phyloP scores from a whole-genome alignment of 164 flowering plant genomes.

The Aristolochia californica region DNA sequence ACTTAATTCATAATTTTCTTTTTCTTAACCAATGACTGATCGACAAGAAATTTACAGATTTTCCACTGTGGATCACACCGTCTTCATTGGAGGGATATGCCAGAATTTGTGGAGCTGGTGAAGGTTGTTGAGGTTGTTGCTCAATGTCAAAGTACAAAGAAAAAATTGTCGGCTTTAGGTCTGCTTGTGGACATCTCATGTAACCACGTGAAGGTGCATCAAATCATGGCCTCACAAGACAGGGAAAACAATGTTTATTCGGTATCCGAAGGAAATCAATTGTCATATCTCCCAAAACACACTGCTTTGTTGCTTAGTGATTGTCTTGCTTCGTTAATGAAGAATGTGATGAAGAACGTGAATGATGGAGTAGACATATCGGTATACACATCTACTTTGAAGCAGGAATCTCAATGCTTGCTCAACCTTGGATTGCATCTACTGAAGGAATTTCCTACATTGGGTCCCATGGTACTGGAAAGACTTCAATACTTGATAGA shows the following conservation, averaged over 20 bases:
- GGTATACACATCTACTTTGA: slow-evolving; percentile 11
- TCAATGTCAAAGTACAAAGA: slow-evolving; percentile 21
- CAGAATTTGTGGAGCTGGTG: slow-evolving; percentile 30
- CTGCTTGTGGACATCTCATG: slow-evolving; percentile 31
- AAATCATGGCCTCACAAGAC: background rate
- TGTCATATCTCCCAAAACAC: slow-evolving; percentile 15
- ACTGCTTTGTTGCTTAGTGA: slow-evolving; percentile 29
- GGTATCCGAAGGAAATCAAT: slow-evolving; percentile 13
- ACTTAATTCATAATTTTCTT: background rate
- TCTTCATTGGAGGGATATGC: slow-evolving; percentile 18
- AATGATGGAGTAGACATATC: background rate
- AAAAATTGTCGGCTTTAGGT: slow-evolving; percentile 27
- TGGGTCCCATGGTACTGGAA: slow-evolving; percentile 33
- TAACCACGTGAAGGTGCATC: slow-evolving; percentile 10
- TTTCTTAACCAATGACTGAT: background rate
- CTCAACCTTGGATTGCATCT: slow-evolving; percentile 28
- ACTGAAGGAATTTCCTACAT: slow-evolving; percentile 27
- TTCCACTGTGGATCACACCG: slow-evolving; percentile 13
- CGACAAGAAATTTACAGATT: slow-evolving; percentile 30
- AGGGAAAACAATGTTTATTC: background rate
- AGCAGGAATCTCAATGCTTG: slow-evolving; percentile 26
- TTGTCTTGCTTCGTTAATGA: slow-evolving; percentile 24
- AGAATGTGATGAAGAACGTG: slow-evolving; percentile 16
- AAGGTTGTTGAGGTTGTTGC: slow-evolving; percentile 26
- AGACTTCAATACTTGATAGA: slow-evolving; percentile 24